Evolutionary conservation across 176 grass and related monocot species (phyloP).

Genomic region (Hsuehochloa calcarea): DNA sequence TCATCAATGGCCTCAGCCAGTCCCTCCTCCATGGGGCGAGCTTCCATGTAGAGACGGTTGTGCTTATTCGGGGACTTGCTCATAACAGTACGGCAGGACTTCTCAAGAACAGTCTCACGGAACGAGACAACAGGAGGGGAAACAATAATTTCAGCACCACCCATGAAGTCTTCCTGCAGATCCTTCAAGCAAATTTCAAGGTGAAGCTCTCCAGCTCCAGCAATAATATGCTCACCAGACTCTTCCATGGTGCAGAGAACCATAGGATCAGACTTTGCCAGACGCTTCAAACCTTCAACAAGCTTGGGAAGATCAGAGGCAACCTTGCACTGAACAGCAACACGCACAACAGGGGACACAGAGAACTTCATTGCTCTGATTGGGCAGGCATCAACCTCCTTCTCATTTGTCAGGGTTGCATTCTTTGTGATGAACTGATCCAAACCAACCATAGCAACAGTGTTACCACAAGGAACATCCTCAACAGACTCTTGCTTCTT

Average conservation of each 20-base stretch:
- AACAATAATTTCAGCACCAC: constrained; percentile 74
- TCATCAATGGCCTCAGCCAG: constrained; percentile 84
- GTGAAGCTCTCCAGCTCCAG: constrained; percentile 81
- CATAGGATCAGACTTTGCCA: constrained; percentile 88
- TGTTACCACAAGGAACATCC: constrained; percentile 90
- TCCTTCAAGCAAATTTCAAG: constrained; percentile 84
- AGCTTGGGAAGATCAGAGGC: constrained; percentile 85
- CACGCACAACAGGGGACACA: constrained; percentile 77
- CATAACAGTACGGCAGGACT: constrained; percentile 80
- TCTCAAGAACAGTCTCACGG: constrained; percentile 90
- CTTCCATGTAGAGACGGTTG: constrained; percentile 90
- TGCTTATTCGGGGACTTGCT: constrained; percentile 93
- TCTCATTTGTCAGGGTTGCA: constrained; percentile 71
- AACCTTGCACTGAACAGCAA: constrained; percentile 81
- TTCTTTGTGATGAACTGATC: constrained; percentile 91
- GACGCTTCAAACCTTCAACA: constrained; percentile 78
- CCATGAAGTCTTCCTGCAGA: constrained; percentile 87
- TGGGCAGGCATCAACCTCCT: constrained; percentile 67
- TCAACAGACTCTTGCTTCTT: constrained; percentile 86
- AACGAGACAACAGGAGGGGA: constrained; percentile 82
- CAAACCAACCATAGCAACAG: constrained; percentile 75
- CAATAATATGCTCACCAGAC: constrained; percentile 85
- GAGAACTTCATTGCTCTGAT: constrained; percentile 92
- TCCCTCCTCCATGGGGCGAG: constrained; percentile 63
- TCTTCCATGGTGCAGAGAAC: constrained; percentile 77